These are phyloP conservation scores for Pogostemon cablin DNA, from an alignment of 257 asterid genomes.

Conservation along the genomic window DNA sequence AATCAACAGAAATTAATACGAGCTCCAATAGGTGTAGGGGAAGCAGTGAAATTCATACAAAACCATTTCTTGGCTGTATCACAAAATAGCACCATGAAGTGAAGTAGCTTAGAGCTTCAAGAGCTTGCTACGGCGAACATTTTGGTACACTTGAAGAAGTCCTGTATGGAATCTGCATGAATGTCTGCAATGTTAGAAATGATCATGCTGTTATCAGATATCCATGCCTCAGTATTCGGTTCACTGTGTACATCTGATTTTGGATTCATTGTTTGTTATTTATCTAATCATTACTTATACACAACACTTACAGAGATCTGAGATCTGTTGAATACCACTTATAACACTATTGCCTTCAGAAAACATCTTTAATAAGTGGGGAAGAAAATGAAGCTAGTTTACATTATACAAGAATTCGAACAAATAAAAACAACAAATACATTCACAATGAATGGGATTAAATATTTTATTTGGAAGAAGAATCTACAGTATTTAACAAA, in stretches of 20 bases:
- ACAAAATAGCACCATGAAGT: conserved; percentile 11
- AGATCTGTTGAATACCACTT: conserved; percentile 24
- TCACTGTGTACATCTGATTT: conserved; percentile 16
- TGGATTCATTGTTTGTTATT: neutral
- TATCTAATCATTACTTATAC: conserved; percentile 11
- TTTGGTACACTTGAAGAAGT: neutral
- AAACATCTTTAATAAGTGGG: neutral
- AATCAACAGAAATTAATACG: conserved; percentile 40
- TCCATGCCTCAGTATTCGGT: conserved; percentile 11
- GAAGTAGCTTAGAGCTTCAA: conserved; percentile 2
- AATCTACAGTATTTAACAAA: conserved; percentile 34
- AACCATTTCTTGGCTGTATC: conserved; percentile 23
- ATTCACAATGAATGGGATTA: conserved; percentile 24
- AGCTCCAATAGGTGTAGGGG: conserved; percentile 38
- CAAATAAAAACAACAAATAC: conserved; percentile 24
- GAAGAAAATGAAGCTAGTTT: conserved; percentile 15
- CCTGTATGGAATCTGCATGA: conserved; percentile 32
- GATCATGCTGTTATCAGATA: conserved; percentile 14
- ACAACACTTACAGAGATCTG: conserved; percentile 14
- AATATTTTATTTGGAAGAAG: conserved; percentile 36
- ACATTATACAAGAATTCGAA: conserved; percentile 23
- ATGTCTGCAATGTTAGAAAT: conserved; percentile 13
- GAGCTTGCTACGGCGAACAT: conserved; percentile 16
- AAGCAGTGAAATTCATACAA: conserved; percentile 29
- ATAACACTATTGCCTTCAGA: conserved; percentile 22